A percentile compares a stretch with the other conserved stretches of the same genome.
phyloP scores from a whole-genome alignment of 2,329 filamentous ascomycete genomes.

The Cadophora sp. region DNA sequence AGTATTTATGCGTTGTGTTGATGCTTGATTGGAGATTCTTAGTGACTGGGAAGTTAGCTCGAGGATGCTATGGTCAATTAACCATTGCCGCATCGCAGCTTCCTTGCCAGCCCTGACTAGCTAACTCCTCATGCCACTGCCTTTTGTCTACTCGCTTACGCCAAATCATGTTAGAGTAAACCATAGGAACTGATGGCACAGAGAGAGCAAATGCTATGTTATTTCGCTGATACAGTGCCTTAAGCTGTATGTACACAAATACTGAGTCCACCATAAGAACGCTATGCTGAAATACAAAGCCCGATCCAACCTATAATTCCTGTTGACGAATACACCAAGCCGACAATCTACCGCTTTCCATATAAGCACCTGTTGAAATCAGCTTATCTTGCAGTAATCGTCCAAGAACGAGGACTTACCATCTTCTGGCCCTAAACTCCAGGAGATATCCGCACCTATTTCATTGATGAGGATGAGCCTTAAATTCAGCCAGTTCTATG shows the following conservation, averaged over 20 bases:
- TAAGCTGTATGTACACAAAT: not conserved
- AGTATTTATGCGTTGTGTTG: not conserved
- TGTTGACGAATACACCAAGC: not conserved
- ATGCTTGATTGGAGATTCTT: slow-evolving; percentile 3
- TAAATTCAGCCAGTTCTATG: not conserved
- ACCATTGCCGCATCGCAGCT: not conserved
- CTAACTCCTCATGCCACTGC: not conserved
- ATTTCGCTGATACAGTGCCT: not conserved
- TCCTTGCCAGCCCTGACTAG: not conserved
- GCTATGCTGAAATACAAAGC: not conserved
- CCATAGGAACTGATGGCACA: not conserved
- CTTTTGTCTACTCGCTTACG: not conserved
- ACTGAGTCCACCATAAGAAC: not conserved
- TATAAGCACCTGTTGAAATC: not conserved
- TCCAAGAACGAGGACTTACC: not conserved
- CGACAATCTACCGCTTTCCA: not conserved
- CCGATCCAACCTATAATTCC: not conserved
- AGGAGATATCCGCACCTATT: not conserved
- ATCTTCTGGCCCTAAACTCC: not conserved
- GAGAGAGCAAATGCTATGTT: not conserved
- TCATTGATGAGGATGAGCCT: not conserved
- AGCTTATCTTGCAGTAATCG: not conserved
- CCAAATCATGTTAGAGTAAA: not conserved
- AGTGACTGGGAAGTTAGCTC: not conserved
- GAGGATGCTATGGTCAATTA: not conserved